Evolutionary conservation across 371 early-diverging fungal species (phyloP), one percentile per base, ranked within the genome.

Genomic region (Parasitella parasitica): DNA sequence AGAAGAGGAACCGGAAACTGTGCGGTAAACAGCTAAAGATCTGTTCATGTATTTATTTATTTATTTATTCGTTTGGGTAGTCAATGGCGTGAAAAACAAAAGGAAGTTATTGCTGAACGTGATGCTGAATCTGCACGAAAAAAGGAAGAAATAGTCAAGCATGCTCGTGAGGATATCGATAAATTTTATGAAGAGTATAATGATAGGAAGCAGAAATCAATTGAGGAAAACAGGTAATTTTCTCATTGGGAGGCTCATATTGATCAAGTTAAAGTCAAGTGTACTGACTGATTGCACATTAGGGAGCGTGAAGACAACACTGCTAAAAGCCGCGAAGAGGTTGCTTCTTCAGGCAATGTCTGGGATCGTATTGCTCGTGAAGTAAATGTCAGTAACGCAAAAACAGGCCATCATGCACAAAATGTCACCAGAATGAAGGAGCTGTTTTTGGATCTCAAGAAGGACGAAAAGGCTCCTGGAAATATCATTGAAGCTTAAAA

Each of bases 151-250:
- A 85, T 81, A 0, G 75, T 94, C 13, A 74, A 81, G 6, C 72
- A 83, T 38, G 97, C 97, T 3, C 88, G 90, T 64, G 90, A 88
- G 49, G 86, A 87, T 6, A 87, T 97, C 60, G 96, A 97, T 67
- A 84, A 88, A 51, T 96, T 96, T 75, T 97, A 97, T 68, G 95
- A 94, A 59, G 96, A 96, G 41, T 97, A 96, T 70, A 95, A 95
- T 64, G 91, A 91, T 66, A 94, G 91, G 79, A 94, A 93, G 73
- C 85, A 86, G 43, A 87, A 87, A 63, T 77, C 88, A 2, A 86
- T 94, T 54, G 81, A 86, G 60, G 82, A 88, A 61, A 96, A 96
- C 83, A 81, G 89, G 86, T 84, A 80, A 58, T 24, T 1, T 24
- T 46, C 4, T 16, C 11, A 24, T 22, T 46, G 46, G 9, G 11